Evolutionary conservation across 352 stramenopile species (phyloP), one percentile per base, ranked within the genome.

Genomic region (Proteromonas lacertae): DNA sequence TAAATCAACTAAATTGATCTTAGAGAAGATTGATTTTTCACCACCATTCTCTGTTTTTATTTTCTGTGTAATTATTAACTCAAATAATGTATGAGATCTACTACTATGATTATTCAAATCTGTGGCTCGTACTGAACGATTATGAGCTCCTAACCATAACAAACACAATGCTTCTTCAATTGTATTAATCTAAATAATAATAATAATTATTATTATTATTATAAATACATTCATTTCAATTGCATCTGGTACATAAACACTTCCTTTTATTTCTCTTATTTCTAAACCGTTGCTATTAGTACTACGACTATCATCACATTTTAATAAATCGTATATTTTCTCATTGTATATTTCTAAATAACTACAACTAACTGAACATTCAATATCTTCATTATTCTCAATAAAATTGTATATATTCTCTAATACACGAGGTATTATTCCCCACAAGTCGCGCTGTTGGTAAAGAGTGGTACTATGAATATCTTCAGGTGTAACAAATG

Each of bases 321-420:
- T n/a, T n/a, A 83, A 41, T 19, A 86, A 37, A 36, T 86, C 70
- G 35, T 70, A 82, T n/a, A 80, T 55, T 37, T 80, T 60, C 30
- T 86, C 69, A 40, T 81, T 80, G 58, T 80, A 82, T 40, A 82
- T 71, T 50, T 82, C 65, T 9, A 73, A 56, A 29, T 76, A 80
- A 1, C 58, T 73, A 35, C 22, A 35, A 6, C 28, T 38, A 7
- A 29, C 33, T 3, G 9, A 18, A 20, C 10, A 38, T 26, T n/a
- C n/a, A n/a, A n/a, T n/a, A n/a, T n/a, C n/a, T n/a, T n/a, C n/a
- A n/a, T n/a, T n/a, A n/a, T n/a, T n/a, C n/a, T n/a, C n/a, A n/a
- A n/a, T n/a, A n/a, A n/a, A n/a, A n/a, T n/a, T n/a, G n/a, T n/a
- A n/a, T n/a, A n/a, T n/a, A n/a, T n/a, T n/a, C n/a, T n/a, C n/a